Evolutionary conservation across 1,284 basidiomycete species (phyloP).

Genomic region (Sporisorium scitamineum): DNA sequence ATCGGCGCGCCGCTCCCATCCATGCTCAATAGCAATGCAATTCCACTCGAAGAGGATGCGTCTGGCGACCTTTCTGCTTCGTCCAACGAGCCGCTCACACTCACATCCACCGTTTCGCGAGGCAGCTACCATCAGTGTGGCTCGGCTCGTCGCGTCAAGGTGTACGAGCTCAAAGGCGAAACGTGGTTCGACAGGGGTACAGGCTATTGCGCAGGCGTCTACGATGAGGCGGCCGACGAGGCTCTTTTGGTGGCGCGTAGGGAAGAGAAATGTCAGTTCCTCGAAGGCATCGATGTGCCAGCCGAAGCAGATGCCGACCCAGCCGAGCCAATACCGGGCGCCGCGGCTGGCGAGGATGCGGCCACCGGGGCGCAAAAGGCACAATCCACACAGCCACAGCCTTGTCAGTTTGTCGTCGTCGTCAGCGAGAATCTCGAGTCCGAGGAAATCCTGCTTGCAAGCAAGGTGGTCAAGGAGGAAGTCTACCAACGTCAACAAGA

Average conservation of each 20-base stretch:
- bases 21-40: conserved; percentile 51
- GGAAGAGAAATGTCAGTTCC: conserved; percentile 62
- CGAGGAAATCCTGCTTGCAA: conserved; percentile 64
- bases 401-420: conserved; percentile 62
- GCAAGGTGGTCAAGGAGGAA: conserved; percentile 66
- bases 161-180: conserved; percentile 66
- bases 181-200: conserved; percentile 67
- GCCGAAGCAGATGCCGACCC: conserved; percentile 30
- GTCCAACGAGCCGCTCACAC: conserved; percentile 52
- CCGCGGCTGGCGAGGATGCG: conserved; percentile 52
- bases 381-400: conserved; percentile 19
- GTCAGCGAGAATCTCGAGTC: conserved; percentile 62
- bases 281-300: conserved; percentile 52
- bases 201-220: conserved; percentile 68
- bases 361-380: conserved; percentile 17
- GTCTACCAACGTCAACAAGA: conserved; percentile 73
- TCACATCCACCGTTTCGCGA: conserved; percentile 62
- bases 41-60: conserved; percentile 44
- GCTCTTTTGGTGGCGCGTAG: conserved; percentile 64
- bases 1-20: conserved; percentile 41
- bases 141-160: conserved; percentile 66
- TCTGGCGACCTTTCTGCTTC: conserved; percentile 47
- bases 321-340: conserved; percentile 46
- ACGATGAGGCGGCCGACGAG: conserved; percentile 65
- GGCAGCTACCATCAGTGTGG: conserved; percentile 68